phyloP scores from a whole-genome alignment of 164 flowering plant species.

The Nelumbo lutea region DNA sequence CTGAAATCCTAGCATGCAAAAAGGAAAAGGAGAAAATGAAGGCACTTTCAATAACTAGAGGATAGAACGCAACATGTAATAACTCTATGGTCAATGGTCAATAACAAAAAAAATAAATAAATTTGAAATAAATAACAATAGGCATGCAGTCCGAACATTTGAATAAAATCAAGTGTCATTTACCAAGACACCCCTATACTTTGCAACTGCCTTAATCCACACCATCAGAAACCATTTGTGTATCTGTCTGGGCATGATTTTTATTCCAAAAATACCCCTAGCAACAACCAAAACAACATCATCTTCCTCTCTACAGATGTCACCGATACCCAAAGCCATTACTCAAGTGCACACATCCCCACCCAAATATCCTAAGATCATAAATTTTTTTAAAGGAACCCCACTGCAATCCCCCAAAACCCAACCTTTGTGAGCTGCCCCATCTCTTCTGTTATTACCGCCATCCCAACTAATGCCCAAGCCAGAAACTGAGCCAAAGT shows the following conservation, averaged over 20 bases:
- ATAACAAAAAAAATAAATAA: not conserved
- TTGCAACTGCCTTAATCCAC: too few species aligned
- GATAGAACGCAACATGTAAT: not conserved
- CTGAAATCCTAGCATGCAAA: not conserved
- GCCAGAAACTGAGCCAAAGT: constrained; percentile 14
- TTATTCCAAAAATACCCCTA: too few species aligned
- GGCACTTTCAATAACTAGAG: not conserved
- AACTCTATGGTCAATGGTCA: too few species aligned
- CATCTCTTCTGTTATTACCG: constrained; percentile 43
- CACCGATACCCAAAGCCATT: constrained; percentile 7
- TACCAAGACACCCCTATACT: too few species aligned
- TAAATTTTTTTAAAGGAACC: constrained; percentile 6
- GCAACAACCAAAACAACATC: too few species aligned
- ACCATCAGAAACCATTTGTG: too few species aligned
- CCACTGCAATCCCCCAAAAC: constrained; percentile 24
- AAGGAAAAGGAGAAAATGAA: not conserved
- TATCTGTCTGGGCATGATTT: too few species aligned
- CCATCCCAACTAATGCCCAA: constrained; percentile 28
- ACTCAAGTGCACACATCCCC: constrained; percentile 9
- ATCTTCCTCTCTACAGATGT: too few species aligned
- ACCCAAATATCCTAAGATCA: constrained; percentile 12
- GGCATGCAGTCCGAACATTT: not conserved
- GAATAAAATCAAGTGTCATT: not conserved
- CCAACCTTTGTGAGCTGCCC: constrained; percentile 23
- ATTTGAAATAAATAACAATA: not conserved